Percentiles rank a stretch among this genome's conserved stretches.
Conservation (phyloP, 2,329 filamentous ascomycete genomes). For the Penicillium sp. region DNA sequence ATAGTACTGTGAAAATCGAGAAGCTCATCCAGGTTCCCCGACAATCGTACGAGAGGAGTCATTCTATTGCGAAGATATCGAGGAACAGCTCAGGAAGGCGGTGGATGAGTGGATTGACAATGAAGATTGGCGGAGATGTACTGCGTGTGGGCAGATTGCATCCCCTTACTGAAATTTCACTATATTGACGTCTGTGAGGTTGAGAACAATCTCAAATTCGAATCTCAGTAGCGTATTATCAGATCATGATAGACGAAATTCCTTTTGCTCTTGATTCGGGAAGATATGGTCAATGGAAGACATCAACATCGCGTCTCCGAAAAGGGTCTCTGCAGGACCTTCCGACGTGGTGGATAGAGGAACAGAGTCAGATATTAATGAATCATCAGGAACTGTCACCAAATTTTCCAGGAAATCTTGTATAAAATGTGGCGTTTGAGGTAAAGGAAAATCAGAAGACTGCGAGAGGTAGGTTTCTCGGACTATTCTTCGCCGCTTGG, state of each 20-base stretch:
- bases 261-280: background rate
- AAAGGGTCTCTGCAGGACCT: background rate
- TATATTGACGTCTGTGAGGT: background rate
- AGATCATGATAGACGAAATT: background rate
- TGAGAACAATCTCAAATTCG: background rate
- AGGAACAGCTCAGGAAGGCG: slow-evolving; percentile 11
- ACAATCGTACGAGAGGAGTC: slow-evolving; percentile 16
- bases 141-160: slow-evolving; percentile 10
- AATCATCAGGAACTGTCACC: background rate
- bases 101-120: slow-evolving; percentile 17
- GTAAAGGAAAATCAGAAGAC: background rate
- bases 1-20: slow-evolving; percentile 61
- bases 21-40: slow-evolving; percentile 1
- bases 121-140: slow-evolving; percentile 10
- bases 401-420: background rate
- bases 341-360: background rate
- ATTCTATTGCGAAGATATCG: slow-evolving; percentile 18
- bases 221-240: background rate
- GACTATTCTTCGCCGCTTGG: slow-evolving; percentile 2
- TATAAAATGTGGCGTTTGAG: background rate
- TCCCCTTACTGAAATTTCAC: background rate
- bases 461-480: background rate
- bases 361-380: background rate
- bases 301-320: slow-evolving; percentile 6
- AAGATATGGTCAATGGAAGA: background rate